phyloP scores from a whole-genome alignment of 1,139 yeast species.

The Sugiyamaella novakii region DNA sequence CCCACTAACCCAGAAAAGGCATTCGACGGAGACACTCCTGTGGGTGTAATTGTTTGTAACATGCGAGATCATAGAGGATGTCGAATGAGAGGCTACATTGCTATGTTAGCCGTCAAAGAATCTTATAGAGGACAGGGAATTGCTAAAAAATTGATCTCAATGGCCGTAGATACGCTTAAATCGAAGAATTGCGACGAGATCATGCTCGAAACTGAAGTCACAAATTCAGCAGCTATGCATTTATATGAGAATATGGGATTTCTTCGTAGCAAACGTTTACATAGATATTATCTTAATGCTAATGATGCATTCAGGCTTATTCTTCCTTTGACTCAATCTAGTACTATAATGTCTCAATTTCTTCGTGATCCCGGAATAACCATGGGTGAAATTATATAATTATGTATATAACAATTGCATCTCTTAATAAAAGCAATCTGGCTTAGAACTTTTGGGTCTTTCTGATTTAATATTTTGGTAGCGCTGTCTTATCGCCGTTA shows the following conservation, averaged over 20 bases:
- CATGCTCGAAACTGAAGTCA: slow-evolving; percentile 88
- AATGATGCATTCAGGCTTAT: slow-evolving; percentile 90
- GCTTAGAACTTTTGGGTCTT: too few relatives aligned
- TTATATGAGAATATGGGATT: slow-evolving; percentile 89
- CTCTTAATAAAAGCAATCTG: too few relatives aligned
- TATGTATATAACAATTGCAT: too few relatives aligned
- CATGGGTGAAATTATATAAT: slow-evolving; percentile 14
- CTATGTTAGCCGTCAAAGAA: slow-evolving; percentile 88
- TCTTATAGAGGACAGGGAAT: slow-evolving; percentile 75
- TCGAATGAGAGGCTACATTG: slow-evolving; percentile 84
- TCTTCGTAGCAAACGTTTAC: slow-evolving; percentile 74
- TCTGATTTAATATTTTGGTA: too few relatives aligned
- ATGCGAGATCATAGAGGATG: slow-evolving; percentile 71
- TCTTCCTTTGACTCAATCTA: slow-evolving; percentile 59
- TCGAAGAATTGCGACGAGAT: slow-evolving; percentile 75
- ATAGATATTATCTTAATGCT: slow-evolving; percentile 84
- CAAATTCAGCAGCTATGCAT: slow-evolving; percentile 71
- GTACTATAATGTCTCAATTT: slow-evolving; percentile 48
- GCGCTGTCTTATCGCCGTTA: too few relatives aligned
- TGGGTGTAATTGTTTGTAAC: slow-evolving; percentile 86
- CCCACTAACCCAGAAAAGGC: slow-evolving; percentile 27
- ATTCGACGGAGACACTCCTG: slow-evolving; percentile 41
- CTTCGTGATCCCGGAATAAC: slow-evolving; percentile 6
- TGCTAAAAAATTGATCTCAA: slow-evolving; percentile 68
- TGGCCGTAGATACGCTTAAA: slow-evolving; percentile 68